Evolutionary conservation across 2,329 filamentous ascomycete genomes (phyloP), one percentile per base, ranked within the genome.

Genomic region (Fusarium dlaminii): DNA sequence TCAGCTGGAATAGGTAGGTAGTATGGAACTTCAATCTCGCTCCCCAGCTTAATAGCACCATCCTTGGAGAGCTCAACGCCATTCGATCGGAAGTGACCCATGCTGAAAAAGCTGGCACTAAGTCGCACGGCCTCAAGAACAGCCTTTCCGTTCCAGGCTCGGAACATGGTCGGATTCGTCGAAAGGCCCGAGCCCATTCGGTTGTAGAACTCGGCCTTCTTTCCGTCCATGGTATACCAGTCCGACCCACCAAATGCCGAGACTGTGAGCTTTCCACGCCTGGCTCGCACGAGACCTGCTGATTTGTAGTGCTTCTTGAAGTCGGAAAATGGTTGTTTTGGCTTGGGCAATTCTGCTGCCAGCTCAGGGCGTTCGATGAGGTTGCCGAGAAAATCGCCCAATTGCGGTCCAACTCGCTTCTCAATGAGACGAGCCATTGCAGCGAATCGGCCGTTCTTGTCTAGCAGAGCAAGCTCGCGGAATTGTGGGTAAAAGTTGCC

Each of bases 11-110:
- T 69, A 17, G 65, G 66, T 2, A 69, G 57, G 29, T 69, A 69
- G 17, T 69, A 69, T 2, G 66, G 66, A 0, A 69, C 65, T 15
- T 69, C 65, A 3, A 69, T 69, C 27, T 69, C 56, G 5, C 66
- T 69, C 6, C 57, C 49, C 24, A 69, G 20, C 12, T 39, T 55
- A 3, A 69, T 40, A 3, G 12, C 1, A 3, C 56, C 65, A 9
- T 63, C 51, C 5, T 49, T 36, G 5, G 58, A 49, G 4, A 69
- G 22, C 7, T 56, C 42, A 13, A 72, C 34, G 4, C 68, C 68
- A n/a, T 71, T 71, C 13, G 68, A 71, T 36, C 68, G 68, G 45
- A 71, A 71, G 43, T 71, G 68, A 1, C 68, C 68, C 68, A 71
- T 71, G 32, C 68, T 71, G 32, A 71, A 71, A n/a, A 71, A 72